A percentile compares a stretch with the other conserved stretches of the same genome.
These are phyloP conservation scores for Ogataea sp. DNA, from an alignment of 805 yeast species.

Conservation along the genomic window DNA sequence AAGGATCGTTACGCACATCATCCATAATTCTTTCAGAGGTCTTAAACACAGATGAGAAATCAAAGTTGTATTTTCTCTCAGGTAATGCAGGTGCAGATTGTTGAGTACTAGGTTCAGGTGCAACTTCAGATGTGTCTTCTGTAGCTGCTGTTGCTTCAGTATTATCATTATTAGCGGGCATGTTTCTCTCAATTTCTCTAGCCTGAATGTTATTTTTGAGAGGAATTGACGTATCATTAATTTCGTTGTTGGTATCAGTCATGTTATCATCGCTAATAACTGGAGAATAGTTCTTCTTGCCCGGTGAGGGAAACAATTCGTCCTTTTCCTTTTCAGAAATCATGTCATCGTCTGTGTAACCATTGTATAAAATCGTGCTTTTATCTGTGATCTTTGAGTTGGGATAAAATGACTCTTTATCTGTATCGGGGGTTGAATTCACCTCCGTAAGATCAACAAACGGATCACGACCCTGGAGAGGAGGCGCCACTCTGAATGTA, in stretches of 20 bases:
- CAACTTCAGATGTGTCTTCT: no score
- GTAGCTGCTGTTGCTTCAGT: no score
- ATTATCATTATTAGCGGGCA: no score
- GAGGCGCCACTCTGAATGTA: no score
- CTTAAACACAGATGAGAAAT: constrained; percentile 33
- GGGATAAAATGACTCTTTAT: background rate
- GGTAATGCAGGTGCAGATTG: constrained; percentile 8
- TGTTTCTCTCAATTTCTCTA: no score
- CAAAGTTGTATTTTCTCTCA: constrained; percentile 14
- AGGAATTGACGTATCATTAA: no score
- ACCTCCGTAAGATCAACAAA: background rate
- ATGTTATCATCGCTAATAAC: no score
- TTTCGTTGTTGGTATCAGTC: no score
- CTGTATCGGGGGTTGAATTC: background rate
- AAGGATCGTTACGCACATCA: constrained; percentile 43
- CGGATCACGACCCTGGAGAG: background rate
- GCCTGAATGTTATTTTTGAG: no score
- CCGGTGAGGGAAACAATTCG: background rate
- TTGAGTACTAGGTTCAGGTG: no score
- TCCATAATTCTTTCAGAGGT: constrained; percentile 62
- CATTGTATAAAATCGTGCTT: background rate
- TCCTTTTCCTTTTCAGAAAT: no score
- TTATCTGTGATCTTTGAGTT: background rate
- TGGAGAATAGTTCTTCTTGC: no score
- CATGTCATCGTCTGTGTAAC: background rate